phyloP scores from a whole-genome alignment of 208 protist genomes.

The Paratrypanosoma confusum region DNA sequence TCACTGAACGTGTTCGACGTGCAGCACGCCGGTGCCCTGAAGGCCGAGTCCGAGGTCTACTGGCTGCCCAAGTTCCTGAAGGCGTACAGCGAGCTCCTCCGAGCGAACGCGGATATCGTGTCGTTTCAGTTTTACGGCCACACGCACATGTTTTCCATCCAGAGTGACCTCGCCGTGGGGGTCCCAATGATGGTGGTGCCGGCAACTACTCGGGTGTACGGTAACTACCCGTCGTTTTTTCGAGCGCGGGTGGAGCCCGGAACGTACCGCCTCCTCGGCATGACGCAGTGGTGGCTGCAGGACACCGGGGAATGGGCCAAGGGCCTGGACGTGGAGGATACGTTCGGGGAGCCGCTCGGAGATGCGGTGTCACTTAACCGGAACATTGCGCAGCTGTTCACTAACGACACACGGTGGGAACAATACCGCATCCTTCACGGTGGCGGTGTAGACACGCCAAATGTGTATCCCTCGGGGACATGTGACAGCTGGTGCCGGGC shows the following conservation, averaged over 20 bases:
- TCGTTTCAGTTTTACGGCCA: constrained; percentile 63
- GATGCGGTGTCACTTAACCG: constrained; percentile 10
- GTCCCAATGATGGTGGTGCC: constrained; percentile 39
- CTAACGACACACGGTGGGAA: constrained; percentile 23
- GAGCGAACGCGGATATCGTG: constrained; percentile 24
- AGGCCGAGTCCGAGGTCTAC: constrained; percentile 21
- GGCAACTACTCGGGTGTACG: constrained; percentile 46
- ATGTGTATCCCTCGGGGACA: constrained; percentile 17
- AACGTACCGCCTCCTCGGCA: constrained; percentile 18
- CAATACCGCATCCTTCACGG: constrained; percentile 29
- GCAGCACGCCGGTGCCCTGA: constrained; percentile 18
- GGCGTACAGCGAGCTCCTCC: constrained; percentile 36
- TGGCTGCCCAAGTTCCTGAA: constrained; percentile 54
- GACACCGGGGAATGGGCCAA: constrained; percentile 17
- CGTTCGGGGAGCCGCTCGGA: constrained; percentile 12
- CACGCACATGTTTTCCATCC: constrained; percentile 44
- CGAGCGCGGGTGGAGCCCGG: constrained; percentile 24
- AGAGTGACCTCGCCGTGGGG: constrained; percentile 12
- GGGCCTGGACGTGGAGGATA: constrained; percentile 16
- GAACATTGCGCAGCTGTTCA: constrained; percentile 11
- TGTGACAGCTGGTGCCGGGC: constrained; percentile 44
- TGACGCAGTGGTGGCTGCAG: constrained; percentile 33
- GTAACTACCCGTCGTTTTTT: constrained; percentile 60
- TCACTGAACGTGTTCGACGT: constrained; percentile 34
- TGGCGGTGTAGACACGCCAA: constrained; percentile 17